phyloP scores from a whole-genome alignment of 2,329 filamentous ascomycete species.

The Cladosporium sp. region DNA sequence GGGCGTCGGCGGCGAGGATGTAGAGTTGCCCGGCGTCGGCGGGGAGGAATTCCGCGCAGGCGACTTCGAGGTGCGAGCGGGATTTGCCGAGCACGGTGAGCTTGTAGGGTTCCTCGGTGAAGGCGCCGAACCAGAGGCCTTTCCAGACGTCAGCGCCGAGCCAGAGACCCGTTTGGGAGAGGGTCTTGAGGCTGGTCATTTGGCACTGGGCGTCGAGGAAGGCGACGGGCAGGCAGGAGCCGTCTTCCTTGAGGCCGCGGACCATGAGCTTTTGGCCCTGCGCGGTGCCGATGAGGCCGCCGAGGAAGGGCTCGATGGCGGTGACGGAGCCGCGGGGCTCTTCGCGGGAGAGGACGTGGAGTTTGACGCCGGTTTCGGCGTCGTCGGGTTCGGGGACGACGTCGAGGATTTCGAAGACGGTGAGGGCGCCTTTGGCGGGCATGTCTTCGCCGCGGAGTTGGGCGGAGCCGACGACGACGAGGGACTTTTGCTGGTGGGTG shows the following conservation, averaged over 20 bases:
- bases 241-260: conserved; percentile 89
- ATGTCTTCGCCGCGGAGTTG: conserved; percentile 86
- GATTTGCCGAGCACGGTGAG: conserved; percentile 91
- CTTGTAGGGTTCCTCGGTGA: conserved; percentile 93
- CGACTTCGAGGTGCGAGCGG: conserved; percentile 66
- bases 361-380: conserved; percentile 76
- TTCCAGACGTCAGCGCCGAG: conserved; percentile 86
- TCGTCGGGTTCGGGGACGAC: conserved; percentile 84
- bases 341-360: conserved; percentile 83
- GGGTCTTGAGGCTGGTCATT: conserved; percentile 75
- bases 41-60: conserved; percentile 81
- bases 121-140: conserved; percentile 92
- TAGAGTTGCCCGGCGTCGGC: conserved; percentile 69
- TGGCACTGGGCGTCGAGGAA: conserved; percentile 98
- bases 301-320: conserved; percentile 73
- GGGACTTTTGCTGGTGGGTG: conserved; percentile 75
- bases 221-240: conserved; percentile 82
- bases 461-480: conserved; percentile 80
- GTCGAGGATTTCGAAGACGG: conserved; percentile 84
- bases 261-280: conserved; percentile 99
- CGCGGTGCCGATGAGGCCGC: conserved; percentile 76
- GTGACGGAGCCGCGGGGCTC: conserved; percentile 91
- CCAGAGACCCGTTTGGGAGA: conserved; percentile 77
- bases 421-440: conserved; percentile 74
- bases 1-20: conserved; percentile 74